Percentiles rank a stretch among this genome's conserved stretches.
Conservation (phyloP, 106 monocot genomes). For the Dioscorea zingiberensis region DNA sequence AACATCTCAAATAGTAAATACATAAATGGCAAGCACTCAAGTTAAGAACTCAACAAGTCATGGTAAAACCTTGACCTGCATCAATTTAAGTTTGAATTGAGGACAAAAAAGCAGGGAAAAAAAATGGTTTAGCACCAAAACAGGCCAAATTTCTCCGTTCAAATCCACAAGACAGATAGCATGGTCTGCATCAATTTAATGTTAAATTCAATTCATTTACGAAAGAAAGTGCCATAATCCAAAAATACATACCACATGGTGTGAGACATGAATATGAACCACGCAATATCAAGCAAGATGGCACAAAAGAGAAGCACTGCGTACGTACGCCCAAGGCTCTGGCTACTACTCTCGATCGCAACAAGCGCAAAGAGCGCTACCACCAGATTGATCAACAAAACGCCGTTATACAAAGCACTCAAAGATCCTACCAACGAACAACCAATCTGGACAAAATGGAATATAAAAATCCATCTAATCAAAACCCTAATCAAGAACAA, state of each 20-base stretch:
- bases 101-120: not conserved
- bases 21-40: too few relatives aligned
- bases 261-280: conserved; percentile 72
- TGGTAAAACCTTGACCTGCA: too few relatives aligned
- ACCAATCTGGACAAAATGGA: conserved; percentile 49
- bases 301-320: conserved; percentile 62
- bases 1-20: too few relatives aligned
- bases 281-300: conserved; percentile 70
- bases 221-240: not conserved
- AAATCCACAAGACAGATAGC: not conserved
- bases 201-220: not conserved
- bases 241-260: conserved; percentile 52
- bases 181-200: not conserved
- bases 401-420: conserved; percentile 75
- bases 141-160: not conserved
- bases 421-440: conserved; percentile 79
- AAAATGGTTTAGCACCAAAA: not conserved
- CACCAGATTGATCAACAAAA: conserved; percentile 69
- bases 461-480: not conserved
- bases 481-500: not conserved
- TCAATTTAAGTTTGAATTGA: not conserved
- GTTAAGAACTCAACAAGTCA: too few relatives aligned
- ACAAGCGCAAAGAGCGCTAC: conserved; percentile 76
- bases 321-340: conserved; percentile 78
- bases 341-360: conserved; percentile 85